phyloP scores from a whole-genome alignment of 2,329 filamentous ascomycete genomes.

The Geoglossum cookeanum region DNA sequence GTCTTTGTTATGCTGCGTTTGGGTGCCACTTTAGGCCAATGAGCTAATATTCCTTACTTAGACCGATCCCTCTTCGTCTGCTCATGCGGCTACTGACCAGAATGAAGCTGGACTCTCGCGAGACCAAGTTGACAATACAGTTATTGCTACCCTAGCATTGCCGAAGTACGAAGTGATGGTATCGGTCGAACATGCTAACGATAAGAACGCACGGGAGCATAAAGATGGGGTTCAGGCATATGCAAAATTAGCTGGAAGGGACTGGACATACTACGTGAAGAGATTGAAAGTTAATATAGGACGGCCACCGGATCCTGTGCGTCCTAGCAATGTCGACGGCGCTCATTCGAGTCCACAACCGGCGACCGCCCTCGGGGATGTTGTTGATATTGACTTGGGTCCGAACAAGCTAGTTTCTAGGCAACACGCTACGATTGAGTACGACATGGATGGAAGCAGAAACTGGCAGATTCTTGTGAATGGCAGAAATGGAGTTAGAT shows the following conservation, averaged over 20 bases:
- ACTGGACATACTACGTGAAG: conserved; percentile 33
- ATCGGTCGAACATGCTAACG: conserved; percentile 25
- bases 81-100: not conserved
- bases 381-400: conserved; percentile 14
- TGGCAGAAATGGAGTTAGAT: conserved; percentile 75
- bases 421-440: conserved; percentile 29
- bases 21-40: not conserved
- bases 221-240: conserved; percentile 29
- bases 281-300: conserved; percentile 29
- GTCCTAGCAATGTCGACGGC: not conserved
- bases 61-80: not conserved
- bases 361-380: not conserved
- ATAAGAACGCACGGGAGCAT: conserved; percentile 21
- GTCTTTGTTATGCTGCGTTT: not conserved
- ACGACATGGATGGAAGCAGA: conserved; percentile 19
- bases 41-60: not conserved
- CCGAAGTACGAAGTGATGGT: conserved; percentile 25
- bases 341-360: conserved; percentile 4
- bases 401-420: conserved; percentile 31
- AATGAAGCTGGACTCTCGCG: conserved; percentile 6
- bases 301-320: conserved; percentile 23
- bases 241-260: conserved; percentile 30
- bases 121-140: conserved; percentile 26
- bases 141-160: conserved; percentile 27
- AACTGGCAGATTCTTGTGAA: conserved; percentile 75